Evolutionary conservation across 306 rosid genomes (phyloP), one percentile per base, ranked within the genome.

Genomic region (Vicia sativa): DNA sequence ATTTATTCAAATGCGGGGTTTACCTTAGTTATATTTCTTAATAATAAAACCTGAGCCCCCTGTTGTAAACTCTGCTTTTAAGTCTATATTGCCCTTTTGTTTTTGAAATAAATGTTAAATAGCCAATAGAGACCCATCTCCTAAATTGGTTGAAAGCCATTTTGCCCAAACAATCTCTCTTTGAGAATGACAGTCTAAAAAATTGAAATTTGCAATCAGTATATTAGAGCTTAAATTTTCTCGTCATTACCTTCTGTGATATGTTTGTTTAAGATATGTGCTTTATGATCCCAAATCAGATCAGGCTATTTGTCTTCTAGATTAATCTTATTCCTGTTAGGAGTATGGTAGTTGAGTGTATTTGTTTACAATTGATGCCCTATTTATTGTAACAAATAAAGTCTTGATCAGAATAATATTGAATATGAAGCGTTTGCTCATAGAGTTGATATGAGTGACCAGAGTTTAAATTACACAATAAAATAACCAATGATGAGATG

Each of bases 11-110:
- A 16, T 31, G 49, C 39, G 76, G 83, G 77, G 74, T 56, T 54
- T 57, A 62, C 49, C 43, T 71, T 65, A 67, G 77, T 65, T 81
- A 79, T 29, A 70, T 78, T 71, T 55, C 65, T 52, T 21, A 52
- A 52, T 49, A 82, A 86, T 84, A 83, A 92, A 73, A 75, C 71
- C 67, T 76, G 77, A 67, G 38, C 52, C 82, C 82, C 75, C 77
- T 78, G 69, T 75, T 79, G 83, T 62, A 73, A 58, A 67, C 81
- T 59, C 50, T 76, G 74, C 73, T 68, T 74, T 63, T 41, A 21
- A 74, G 58, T 76, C 12, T 65, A 13, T 37, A 23, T 38, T 74
- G 68, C 28, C 68, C 12, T 52, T 59, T 70, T 52, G 62, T 70
- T 79, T 43, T 56, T 60, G 49, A 62, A 82, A 82, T 67, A 80